Base-by-base conservation (phyloP, 306 rosid species). In the Dalbergia cultrata region DNA sequence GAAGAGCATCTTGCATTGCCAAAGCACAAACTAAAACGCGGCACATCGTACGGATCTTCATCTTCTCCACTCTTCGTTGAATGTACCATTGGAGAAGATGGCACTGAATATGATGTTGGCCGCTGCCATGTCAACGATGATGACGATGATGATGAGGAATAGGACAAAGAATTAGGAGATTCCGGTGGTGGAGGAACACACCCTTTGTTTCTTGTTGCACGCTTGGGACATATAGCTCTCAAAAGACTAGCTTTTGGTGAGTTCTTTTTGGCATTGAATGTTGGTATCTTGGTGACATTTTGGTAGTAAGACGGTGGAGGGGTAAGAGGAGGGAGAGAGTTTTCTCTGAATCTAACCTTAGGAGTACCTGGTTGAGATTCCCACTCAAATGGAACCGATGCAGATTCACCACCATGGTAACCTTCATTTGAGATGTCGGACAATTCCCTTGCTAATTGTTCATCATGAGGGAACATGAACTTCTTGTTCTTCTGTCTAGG, bases 301-400 rank as follows among this genome's bases (percentile, higher is more conserved):
- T 89, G 85, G 79, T 43, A 81, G 22, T 90, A 81, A 50, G 89
- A 83, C 53, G 89, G 89, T 16, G 89, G 89, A 34, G 87, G 89
- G 9, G 81, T 76, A 9, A 86, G 87, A 67, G 89, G 89, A 80
- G 85, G 89, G 1, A 86, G 78, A 59, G 78, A 68, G 21, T 53
- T 62, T 44, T 80, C 81, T 53, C 22, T 10, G 52, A 41, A 80
- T 45, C 81, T 76, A 44, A 80, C 78, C 80, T 80, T 86, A 22
- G 89, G 89, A 67, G 89, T 86, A 12, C 89, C 89, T 22, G 89
- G 89, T 80, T 83, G 83, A 53, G 89, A 83, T 80, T 86, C 89
- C 89, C 89, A 86, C 1, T 31, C 79, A 43, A 86, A 86, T 1
- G 89, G 87, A 44, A 86, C 52, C 12, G 89, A 80, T 3, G 85